phyloP scores from a whole-genome alignment of 2,329 filamentous ascomycete genomes.

The Ceratocystis ficicola region DNA sequence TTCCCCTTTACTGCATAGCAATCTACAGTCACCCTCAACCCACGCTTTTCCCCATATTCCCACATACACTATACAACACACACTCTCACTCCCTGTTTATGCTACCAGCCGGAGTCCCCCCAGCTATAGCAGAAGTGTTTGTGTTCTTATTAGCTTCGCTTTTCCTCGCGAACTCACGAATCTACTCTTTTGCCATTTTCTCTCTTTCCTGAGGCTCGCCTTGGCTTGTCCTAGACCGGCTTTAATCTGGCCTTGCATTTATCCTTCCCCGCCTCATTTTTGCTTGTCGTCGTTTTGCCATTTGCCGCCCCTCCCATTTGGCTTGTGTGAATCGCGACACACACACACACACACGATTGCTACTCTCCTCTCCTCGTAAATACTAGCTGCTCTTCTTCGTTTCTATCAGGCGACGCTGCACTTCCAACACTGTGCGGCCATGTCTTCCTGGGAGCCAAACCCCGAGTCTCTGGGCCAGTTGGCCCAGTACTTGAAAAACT shows the following conservation, averaged over 20 bases:
- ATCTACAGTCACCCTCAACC: neutral
- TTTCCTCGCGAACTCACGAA: neutral
- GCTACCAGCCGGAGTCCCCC: slow-evolving; percentile 4
- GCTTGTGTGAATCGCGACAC: neutral
- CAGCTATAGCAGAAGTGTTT: slow-evolving; percentile 6
- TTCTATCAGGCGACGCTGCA: too few relatives aligned
- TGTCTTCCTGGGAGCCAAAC: slow-evolving; percentile 80
- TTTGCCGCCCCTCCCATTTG: neutral
- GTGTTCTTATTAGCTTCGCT: neutral
- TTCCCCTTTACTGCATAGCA: slow-evolving; percentile 1
- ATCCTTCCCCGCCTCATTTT: slow-evolving; percentile 8
- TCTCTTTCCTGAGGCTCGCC: neutral
- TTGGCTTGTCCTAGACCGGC: neutral
- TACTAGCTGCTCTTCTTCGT: neutral
- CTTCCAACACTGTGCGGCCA: slow-evolving; percentile 32
- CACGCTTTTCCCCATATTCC: neutral
- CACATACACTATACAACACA: neutral
- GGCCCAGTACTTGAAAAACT: slow-evolving; percentile 79
- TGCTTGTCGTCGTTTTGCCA: neutral
- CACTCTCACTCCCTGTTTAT: neutral
- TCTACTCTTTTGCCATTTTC: neutral
- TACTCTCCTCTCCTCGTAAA: neutral
- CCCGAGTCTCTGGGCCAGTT: slow-evolving; percentile 81
- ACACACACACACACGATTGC: neutral
- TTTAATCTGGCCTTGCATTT: slow-evolving; percentile 8